A percentile compares a stretch with the other conserved stretches of the same genome.
Conservation (phyloP, 768 basidiomycete genomes). For the Cystofilobasidium bisporidii region DNA sequence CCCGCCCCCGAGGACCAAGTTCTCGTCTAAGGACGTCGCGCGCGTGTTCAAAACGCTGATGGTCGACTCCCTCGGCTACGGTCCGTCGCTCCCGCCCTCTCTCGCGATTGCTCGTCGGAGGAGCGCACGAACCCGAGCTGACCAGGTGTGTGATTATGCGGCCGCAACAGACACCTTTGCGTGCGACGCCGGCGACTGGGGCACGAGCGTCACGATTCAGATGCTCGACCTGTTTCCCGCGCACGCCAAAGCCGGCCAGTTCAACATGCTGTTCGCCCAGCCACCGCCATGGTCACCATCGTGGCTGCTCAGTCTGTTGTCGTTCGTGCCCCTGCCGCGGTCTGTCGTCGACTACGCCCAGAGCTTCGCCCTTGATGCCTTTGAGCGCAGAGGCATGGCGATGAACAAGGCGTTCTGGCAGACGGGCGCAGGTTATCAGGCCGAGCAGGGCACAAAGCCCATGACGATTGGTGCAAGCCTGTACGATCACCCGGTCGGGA, state of each 20-base stretch:
- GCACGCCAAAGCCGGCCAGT: background rate
- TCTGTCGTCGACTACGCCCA: constrained; percentile 7
- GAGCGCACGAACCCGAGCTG: no score
- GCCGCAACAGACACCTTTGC: constrained; percentile 13
- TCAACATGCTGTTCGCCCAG: constrained; percentile 13
- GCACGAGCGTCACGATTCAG: constrained; percentile 2
- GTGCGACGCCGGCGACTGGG: constrained; percentile 10
- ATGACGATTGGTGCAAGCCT: constrained; percentile 4
- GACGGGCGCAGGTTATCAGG: constrained; percentile 28
- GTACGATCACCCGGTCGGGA: constrained; percentile 27
- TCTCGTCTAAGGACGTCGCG: constrained; percentile 27
- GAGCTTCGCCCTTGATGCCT: background rate
- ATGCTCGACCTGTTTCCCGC: background rate
- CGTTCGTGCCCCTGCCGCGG: background rate
- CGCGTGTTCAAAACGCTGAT: constrained; percentile 30
- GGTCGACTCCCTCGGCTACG: constrained; percentile 24
- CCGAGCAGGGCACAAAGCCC: constrained; percentile 24
- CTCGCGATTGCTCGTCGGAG: no score
- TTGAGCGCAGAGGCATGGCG: constrained; percentile 9
- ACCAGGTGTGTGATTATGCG: no score
- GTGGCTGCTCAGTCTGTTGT: background rate
- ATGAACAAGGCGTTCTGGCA: constrained; percentile 16
- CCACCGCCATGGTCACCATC: background rate
- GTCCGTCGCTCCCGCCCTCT: background rate
- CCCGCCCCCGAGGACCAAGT: constrained; percentile 24